Conservation (phyloP, 306 rosid genomes). For the Sicyos baderoa region DNA sequence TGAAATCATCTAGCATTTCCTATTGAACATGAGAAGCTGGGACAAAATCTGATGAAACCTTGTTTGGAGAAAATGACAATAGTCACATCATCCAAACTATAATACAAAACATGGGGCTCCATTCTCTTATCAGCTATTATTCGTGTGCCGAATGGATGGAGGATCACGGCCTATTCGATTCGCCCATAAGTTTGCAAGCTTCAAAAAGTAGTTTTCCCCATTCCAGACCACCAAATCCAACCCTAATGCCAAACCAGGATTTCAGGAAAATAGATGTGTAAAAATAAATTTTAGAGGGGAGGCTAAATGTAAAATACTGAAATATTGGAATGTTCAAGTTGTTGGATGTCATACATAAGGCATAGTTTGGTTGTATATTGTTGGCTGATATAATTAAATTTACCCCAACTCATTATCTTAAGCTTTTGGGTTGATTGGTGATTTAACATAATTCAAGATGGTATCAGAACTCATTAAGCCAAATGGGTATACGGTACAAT, state of each 20-base stretch:
- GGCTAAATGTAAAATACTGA: background rate
- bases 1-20: background rate
- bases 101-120: constrained; percentile 1
- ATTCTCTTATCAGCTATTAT: constrained; percentile 22
- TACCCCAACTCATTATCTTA: no score
- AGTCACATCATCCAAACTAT: constrained; percentile 14
- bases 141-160: constrained; percentile 31
- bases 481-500: no score
- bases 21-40: background rate
- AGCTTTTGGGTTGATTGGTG: no score
- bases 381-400: no score
- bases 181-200: constrained; percentile 73
- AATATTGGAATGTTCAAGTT: background rate
- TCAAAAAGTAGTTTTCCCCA: constrained; percentile 51
- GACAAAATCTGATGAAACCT: background rate
- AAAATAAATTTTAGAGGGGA: background rate
- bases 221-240: constrained; percentile 64
- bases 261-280: constrained; percentile 12
- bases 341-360: background rate
- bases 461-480: no score
- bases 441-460: no score
- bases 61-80: constrained; percentile 15
- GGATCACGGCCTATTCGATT: constrained; percentile 58
- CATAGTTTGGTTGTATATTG: background rate
- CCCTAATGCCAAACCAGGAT: constrained; percentile 37